Base-by-base conservation (phyloP, 2,329 filamentous ascomycete genomes). In the Fusarium acutatum region DNA sequence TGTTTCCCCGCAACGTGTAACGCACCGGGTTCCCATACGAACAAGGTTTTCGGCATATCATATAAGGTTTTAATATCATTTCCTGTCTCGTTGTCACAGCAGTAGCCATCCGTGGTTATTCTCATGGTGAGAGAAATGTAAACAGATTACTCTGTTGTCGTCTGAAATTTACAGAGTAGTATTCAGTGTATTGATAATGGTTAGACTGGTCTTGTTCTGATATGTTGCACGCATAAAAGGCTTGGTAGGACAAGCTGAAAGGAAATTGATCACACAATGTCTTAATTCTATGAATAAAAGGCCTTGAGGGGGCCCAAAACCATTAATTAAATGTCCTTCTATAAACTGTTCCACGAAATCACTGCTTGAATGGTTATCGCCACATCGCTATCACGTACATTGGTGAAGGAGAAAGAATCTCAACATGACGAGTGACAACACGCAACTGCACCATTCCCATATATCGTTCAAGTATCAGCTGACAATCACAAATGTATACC, bases 401-500 rank as follows among this genome's bases (percentile, higher is more conserved):
- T n/a, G n/a, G n/a, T n/a, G n/a, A n/a, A n/a, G n/a, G n/a, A n/a
- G 5, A 13, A 3, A 6, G 7, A 18, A n/a, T 13, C 22, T 7
- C 7, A n/a, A 9, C 20, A 8, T 4, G 7, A 30, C 14, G 1
- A 12, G 26, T 47, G 30, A 6, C 1, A 7, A 3, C 26, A 47
- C 17, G 5, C 3, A 47, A 30, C 1, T 17, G 5, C 5, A n/a
- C 5, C 4, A 4, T 12, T 12, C 4, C 1, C 0, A 17, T 12
- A 0, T 4, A n/a, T n/a, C n/a, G n/a, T n/a, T n/a, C n/a, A n/a
- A n/a, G n/a, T n/a, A n/a, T n/a, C n/a, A 18, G 9, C 15, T 3
- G 5, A 5, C 0, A n/a, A 5, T n/a, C 0, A 3, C 0, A 17
- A 18, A n/a, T 4, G 3, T 3, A 30, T 30, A 7, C 0, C 0